Conservation (phyloP, 176 grass and related monocot genomes). For the Areca catechu region DNA sequence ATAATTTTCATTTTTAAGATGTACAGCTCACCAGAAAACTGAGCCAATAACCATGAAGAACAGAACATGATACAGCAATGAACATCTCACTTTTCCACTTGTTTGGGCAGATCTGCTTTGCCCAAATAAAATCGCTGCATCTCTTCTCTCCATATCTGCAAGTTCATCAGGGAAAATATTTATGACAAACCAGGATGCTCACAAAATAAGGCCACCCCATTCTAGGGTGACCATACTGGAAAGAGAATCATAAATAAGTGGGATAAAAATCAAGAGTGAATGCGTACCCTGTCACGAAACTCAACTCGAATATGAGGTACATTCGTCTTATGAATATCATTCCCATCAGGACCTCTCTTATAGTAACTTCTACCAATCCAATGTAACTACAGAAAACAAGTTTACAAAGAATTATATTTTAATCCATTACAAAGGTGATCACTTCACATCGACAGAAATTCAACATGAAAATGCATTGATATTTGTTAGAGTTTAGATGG, state of each 20-base stretch:
- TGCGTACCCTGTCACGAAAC: conserved; percentile 63
- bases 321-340: conserved; percentile 86
- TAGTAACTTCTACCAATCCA: conserved; percentile 94
- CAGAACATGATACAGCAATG: too few species aligned
- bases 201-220: too few species aligned
- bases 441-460: too few species aligned
- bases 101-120: conserved; percentile 43
- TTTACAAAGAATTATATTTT: too few species aligned
- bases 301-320: conserved; percentile 87
- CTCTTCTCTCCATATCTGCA: conserved; percentile 93
- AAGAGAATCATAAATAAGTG: too few species aligned
- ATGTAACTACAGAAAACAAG: conserved; percentile 40
- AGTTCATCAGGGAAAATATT: not conserved
- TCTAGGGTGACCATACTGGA: too few species aligned
- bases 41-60: not conserved
- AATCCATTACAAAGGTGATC: too few species aligned
- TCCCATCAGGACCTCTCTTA: conserved; percentile 59
- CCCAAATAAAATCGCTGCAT: conserved; percentile 60
- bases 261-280: not conserved
- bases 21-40: not conserved
- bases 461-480: too few species aligned
- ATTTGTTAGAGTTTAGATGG: too few species aligned
- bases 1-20: not conserved
- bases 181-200: not conserved
- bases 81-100: conserved; percentile 48